Evolutionary conservation across 177 flowering plant genomes (phyloP).

Genomic region (Vitis hybrid): DNA sequence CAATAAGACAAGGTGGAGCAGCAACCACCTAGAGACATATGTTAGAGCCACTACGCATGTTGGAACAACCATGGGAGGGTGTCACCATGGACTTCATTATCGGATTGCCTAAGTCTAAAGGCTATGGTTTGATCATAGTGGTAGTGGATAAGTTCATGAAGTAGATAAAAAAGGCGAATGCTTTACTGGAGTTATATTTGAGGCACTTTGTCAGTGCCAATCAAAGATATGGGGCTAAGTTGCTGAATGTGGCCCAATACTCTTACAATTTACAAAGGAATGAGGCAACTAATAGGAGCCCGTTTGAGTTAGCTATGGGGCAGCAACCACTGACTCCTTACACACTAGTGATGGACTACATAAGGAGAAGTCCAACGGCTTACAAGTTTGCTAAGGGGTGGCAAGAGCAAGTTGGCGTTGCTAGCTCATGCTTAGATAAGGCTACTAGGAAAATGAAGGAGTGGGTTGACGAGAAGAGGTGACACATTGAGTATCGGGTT

Average conservation of each 20-base stretch:
- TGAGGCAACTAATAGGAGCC: neutral
- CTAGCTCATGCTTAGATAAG: no score
- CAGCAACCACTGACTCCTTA: no score
- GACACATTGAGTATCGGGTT: no score
- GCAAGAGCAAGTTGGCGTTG: no score
- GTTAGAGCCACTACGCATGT: no score
- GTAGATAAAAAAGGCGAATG: neutral
- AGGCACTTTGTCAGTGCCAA: neutral
- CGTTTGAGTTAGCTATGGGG: neutral
- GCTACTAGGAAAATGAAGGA: no score
- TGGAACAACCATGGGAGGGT: no score
- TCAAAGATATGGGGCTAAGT: neutral
- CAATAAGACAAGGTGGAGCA: no score
- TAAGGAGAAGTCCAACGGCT: neutral
- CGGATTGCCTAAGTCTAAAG: no score
- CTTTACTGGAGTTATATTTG: neutral
- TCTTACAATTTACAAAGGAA: neutral
- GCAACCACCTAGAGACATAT: no score
- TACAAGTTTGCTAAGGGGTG: neutral
- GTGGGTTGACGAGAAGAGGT: no score
- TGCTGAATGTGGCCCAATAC: neutral
- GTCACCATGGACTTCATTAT: neutral
- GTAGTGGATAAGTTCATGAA: neutral
- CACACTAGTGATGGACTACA: neutral
- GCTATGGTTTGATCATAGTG: neutral